phyloP scores from a whole-genome alignment of 352 stramenopile species.

The Pythium vanterpoolii region DNA sequence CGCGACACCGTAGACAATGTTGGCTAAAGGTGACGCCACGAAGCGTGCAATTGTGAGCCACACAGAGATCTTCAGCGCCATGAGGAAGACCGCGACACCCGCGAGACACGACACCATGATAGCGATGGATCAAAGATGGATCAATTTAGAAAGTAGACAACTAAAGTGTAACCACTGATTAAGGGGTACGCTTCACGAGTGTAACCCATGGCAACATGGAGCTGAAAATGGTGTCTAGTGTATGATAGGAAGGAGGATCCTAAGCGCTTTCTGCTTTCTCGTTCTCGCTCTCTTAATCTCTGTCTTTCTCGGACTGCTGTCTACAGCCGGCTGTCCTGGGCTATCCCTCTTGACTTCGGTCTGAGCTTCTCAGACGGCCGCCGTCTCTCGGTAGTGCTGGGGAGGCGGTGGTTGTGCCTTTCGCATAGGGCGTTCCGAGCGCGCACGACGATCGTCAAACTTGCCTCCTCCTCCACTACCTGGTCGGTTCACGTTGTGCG shows the following conservation, averaged over 20 bases:
- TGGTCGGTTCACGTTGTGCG: constrained; percentile 7
- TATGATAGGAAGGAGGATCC: not conserved
- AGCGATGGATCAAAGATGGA: too few species aligned
- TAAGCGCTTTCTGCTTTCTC: not conserved
- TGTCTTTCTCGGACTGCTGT: too few species aligned
- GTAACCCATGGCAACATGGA: not conserved
- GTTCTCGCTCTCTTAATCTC: not conserved
- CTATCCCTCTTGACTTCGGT: not conserved
- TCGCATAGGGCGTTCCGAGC: constrained; percentile 13
- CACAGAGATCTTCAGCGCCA: constrained; percentile 23
- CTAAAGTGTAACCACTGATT: not conserved
- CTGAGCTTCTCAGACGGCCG: not conserved
- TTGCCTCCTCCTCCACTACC: not conserved
- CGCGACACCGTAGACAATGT: constrained; percentile 34
- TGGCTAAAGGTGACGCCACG: constrained; percentile 22
- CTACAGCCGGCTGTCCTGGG: not conserved
- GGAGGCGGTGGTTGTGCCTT: constrained; percentile 13
- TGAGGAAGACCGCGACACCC: constrained; percentile 51
- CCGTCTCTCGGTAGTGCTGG: not conserved
- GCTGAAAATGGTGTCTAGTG: not conserved
- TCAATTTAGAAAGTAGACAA: not conserved
- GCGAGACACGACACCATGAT: constrained; percentile 42
- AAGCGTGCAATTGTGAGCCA: constrained; percentile 44
- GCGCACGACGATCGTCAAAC: constrained; percentile 11
- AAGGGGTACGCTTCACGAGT: not conserved